Base-by-base conservation (phyloP, 352 stramenopile genomes). In the Plasmopara viticola region DNA sequence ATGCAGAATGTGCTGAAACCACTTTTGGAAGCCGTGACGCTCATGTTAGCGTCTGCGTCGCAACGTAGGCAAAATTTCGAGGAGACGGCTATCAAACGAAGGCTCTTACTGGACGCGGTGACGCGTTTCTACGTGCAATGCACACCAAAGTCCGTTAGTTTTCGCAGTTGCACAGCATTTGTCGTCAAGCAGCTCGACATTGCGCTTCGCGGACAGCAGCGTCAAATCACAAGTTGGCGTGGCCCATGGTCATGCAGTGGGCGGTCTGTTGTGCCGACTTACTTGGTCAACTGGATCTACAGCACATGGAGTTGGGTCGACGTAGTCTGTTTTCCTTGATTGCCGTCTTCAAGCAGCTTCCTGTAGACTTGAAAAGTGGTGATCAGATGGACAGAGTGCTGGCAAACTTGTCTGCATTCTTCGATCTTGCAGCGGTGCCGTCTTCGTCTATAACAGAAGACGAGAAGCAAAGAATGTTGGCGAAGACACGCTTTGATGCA, bases 331-430 rank as follows among this genome's bases (percentile, higher is more conserved):
- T 82, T 31, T 67, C 67, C 0, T 81, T 88, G 58, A 88, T 86
- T 44, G 84, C 77, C 0, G 71, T 92, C 30, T 67, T 92, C 37
- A 89, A 90, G 55, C 82, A 87, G 40, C 65, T 92, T 5, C 82
- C 82, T 25, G 50, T 45, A n/a, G 74, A 90, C 15, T 72, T 70
- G 44, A 47, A 65, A 0, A 56, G 43, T 8, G 64, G 68, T 18
- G 71, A 75, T 10, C 60, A 72, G 15, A 75, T 85, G 58, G 69
- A 87, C 29, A 54, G 50, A 9, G 69, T 89, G 45, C 53, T 91
- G 34, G 53, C 28, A 4, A 83, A 87, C 55, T 37, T 91, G 14
- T 70, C 82, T 5, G 50, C 47, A 15, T 89, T 91, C 45, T 91
- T 89, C 51, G 71, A 81, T 15, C 44, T 90, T 18, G 47, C 64